Percentiles rank a stretch among this genome's conserved stretches.
Evolutionary conservation across 2,329 filamentous ascomycete genomes (phyloP).

Genomic region (Trichoderma hamatum): DNA sequence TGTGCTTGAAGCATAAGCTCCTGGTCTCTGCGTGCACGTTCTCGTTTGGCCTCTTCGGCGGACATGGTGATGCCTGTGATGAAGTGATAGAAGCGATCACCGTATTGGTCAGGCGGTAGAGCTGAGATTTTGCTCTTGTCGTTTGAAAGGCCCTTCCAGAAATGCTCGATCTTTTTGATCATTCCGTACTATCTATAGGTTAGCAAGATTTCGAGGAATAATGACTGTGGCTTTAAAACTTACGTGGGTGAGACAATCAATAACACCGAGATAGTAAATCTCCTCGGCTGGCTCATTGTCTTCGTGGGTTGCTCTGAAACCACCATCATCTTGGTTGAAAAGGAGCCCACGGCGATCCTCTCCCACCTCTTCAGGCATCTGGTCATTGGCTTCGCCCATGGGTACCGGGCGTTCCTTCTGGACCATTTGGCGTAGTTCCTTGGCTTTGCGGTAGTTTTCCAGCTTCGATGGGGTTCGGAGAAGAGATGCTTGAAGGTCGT

Average conservation of each 20-base stretch:
- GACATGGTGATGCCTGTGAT: slow-evolving; percentile 91
- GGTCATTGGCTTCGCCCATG: slow-evolving; percentile 77
- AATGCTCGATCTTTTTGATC: slow-evolving; percentile 92
- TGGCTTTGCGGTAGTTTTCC: slow-evolving; percentile 87
- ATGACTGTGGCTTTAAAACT: slow-evolving; percentile 45
- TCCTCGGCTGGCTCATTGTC: slow-evolving; percentile 82
- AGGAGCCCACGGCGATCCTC: slow-evolving; percentile 73
- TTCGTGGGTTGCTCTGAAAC: slow-evolving; percentile 90
- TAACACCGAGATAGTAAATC: slow-evolving; percentile 97
- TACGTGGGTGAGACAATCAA: slow-evolving; percentile 96
- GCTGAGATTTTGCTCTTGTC: slow-evolving; percentile 89
- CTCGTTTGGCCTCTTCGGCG: slow-evolving; percentile 77
- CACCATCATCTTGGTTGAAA: slow-evolving; percentile 93
- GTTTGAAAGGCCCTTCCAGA: slow-evolving; percentile 90
- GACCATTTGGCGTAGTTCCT: slow-evolving; percentile 88
- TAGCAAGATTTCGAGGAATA: slow-evolving; percentile 30
- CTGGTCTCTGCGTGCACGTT: slow-evolving; percentile 61
- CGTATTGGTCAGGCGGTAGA: slow-evolving; percentile 86
- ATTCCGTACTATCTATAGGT: slow-evolving; percentile 73
- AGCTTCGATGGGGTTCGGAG: slow-evolving; percentile 91
- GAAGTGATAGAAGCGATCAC: slow-evolving; percentile 91
- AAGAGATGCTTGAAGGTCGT: slow-evolving; percentile 67
- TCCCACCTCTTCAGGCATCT: slow-evolving; percentile 88
- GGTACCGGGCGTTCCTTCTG: slow-evolving; percentile 92
- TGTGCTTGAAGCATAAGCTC: slow-evolving; percentile 52